Evolutionary conservation across 163 green algal genomes (phyloP).

Genomic region (Smithsoniella earleae): DNA sequence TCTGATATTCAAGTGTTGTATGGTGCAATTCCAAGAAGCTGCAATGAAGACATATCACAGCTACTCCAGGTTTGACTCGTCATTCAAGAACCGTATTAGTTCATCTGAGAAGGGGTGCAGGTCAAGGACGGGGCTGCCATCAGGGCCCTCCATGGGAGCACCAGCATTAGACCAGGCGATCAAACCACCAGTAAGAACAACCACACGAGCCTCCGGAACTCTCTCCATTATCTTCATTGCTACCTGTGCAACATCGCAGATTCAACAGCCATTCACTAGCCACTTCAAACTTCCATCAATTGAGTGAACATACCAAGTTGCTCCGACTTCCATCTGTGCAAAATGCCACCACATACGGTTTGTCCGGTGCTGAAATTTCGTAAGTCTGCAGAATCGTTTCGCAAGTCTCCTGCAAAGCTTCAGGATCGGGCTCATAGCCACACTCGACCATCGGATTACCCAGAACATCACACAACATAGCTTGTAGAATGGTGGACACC

Average conservation of each 20-base stretch:
- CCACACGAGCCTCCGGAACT: neutral
- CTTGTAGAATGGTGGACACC: neutral
- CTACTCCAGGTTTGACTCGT: no score
- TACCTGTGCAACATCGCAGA: neutral
- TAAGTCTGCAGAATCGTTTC: neutral
- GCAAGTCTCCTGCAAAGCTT: neutral
- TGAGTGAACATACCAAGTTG: neutral
- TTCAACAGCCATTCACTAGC: no score
- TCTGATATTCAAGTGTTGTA: no score
- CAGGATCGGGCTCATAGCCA: neutral
- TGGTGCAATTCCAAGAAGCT: no score
- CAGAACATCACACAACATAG: conserved; percentile 9
- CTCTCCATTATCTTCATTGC: conserved; percentile 10
- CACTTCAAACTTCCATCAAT: no score
- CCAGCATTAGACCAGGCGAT: neutral
- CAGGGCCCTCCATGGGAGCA: neutral
- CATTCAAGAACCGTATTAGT: neutral
- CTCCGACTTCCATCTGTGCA: conserved; percentile 3
- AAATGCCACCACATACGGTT: neutral
- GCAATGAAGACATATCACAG: no score
- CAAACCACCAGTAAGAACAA: neutral
- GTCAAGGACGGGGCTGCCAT: neutral
- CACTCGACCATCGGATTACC: neutral
- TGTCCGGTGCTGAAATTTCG: neutral
- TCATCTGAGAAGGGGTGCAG: conserved; percentile 1